A percentile compares a stretch with the other conserved stretches of the same genome.
These are phyloP conservation scores for Yamadazyma diddensiae DNA, from an alignment of 1,139 yeast genomes.

Conservation along the genomic window DNA sequence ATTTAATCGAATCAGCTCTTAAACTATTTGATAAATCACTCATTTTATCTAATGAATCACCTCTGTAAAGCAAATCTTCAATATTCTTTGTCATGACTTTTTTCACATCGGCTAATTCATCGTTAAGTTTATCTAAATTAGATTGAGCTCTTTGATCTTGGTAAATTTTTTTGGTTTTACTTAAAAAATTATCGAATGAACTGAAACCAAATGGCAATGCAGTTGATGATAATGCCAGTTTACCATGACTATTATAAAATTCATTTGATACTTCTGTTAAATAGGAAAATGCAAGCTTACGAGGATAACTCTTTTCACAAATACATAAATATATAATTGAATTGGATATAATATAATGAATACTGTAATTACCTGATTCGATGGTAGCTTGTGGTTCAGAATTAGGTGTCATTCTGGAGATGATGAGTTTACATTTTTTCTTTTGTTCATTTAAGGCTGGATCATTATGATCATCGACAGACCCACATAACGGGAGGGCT, in stretches of 20 bases:
- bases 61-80: constrained; percentile 90
- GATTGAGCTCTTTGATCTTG: constrained; percentile 90
- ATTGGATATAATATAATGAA: constrained; percentile 69
- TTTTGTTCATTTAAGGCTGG: constrained; percentile 68
- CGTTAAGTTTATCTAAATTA: constrained; percentile 80
- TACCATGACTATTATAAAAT: constrained; percentile 75
- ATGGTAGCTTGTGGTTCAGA: constrained; percentile 86
- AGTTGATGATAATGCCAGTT: constrained; percentile 57
- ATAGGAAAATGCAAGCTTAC: constrained; percentile 86
- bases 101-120: constrained; percentile 89
- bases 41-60: constrained; percentile 91
- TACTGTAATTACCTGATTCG: constrained; percentile 70
- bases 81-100: constrained; percentile 95
- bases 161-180: constrained; percentile 83
- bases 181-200: constrained; percentile 77
- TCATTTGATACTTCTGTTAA: constrained; percentile 79
- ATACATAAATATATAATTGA: constrained; percentile 74
- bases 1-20: constrained; percentile 81
- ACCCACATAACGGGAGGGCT: constrained; percentile 90
- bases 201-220: constrained; percentile 89
- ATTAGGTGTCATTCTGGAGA: constrained; percentile 72
- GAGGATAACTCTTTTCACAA: constrained; percentile 75
- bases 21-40: constrained; percentile 81
- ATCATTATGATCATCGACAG: constrained; percentile 77
- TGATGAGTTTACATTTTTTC: constrained; percentile 76